A percentile compares a stretch with the other conserved stretches of the same genome.
These are phyloP conservation scores for Diaporthe batatas DNA, from an alignment of 2,329 filamentous ascomycete species.

Conservation along the genomic window DNA sequence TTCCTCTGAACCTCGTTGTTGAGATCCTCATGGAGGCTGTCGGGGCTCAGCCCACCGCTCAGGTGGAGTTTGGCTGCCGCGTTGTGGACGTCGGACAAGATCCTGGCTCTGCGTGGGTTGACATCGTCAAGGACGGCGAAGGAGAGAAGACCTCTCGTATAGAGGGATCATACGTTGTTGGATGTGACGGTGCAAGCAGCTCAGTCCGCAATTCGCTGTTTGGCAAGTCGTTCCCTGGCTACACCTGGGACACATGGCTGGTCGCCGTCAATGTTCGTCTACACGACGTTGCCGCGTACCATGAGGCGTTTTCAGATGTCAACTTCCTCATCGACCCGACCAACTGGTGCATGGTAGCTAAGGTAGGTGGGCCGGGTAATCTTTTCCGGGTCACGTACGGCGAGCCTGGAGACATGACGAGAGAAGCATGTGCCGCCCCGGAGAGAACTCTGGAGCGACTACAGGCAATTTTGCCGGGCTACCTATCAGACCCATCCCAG, in stretches of 20 bases:
- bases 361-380: not conserved
- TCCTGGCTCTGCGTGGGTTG: slow-evolving; percentile 46
- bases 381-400: slow-evolving; percentile 25
- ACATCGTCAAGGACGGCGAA: slow-evolving; percentile 40
- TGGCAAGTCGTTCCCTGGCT: slow-evolving; percentile 57
- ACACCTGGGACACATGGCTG: slow-evolving; percentile 61
- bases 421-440: not conserved
- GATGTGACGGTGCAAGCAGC: slow-evolving; percentile 56
- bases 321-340: slow-evolving; percentile 24
- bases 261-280: slow-evolving; percentile 65
- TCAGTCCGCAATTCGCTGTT: slow-evolving; percentile 53
- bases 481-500: slow-evolving; percentile 1
- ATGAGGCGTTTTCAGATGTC: not conserved
- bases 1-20: slow-evolving; percentile 56
- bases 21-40: slow-evolving; percentile 53
- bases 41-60: slow-evolving; percentile 47
- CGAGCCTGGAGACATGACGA: not conserved
- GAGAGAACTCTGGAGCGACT: not conserved
- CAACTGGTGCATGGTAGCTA: slow-evolving; percentile 29
- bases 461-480: not conserved
- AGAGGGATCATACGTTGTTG: slow-evolving; percentile 56
- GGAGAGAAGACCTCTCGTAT: slow-evolving; percentile 25
- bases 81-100: slow-evolving; percentile 52
- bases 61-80: slow-evolving; percentile 53
- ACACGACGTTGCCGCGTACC: slow-evolving; percentile 64